A percentile compares a stretch with the other conserved stretches of the same genome.
These are phyloP conservation scores for Colletotrichum theobromicola DNA, from an alignment of 2,329 filamentous ascomycete species.

Conservation along the genomic window DNA sequence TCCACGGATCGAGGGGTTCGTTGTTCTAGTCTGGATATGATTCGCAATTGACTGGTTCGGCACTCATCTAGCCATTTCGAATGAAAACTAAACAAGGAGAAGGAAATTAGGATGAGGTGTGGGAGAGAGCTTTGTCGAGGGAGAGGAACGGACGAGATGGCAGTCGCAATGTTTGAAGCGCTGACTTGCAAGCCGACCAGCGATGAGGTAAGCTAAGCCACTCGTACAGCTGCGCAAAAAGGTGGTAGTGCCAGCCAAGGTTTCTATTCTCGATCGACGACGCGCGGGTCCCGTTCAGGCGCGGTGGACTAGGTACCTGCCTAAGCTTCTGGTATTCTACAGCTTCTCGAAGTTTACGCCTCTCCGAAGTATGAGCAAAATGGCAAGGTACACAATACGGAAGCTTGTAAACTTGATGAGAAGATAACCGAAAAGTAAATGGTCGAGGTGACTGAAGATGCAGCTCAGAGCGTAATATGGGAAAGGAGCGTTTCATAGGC, in stretches of 20 bases:
- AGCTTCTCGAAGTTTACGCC: background rate
- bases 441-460: background rate
- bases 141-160: background rate
- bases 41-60: background rate
- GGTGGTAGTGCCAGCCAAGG: background rate
- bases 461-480: background rate
- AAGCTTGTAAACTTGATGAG: background rate
- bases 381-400: background rate
- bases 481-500: background rate
- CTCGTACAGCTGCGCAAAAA: background rate
- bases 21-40: background rate
- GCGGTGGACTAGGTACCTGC: background rate
- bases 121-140: background rate
- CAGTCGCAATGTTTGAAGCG: background rate
- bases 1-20: background rate
- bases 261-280: background rate
- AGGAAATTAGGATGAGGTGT: background rate
- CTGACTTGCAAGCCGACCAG: background rate
- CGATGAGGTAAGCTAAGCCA: constrained; percentile 22
- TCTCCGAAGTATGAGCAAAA: background rate
- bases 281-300: background rate
- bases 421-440: background rate
- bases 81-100: background rate
- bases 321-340: background rate
- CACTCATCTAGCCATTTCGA: background rate